Conservation (phyloP, 2,329 filamentous ascomycete species). For the Talaromyces islandicus region DNA sequence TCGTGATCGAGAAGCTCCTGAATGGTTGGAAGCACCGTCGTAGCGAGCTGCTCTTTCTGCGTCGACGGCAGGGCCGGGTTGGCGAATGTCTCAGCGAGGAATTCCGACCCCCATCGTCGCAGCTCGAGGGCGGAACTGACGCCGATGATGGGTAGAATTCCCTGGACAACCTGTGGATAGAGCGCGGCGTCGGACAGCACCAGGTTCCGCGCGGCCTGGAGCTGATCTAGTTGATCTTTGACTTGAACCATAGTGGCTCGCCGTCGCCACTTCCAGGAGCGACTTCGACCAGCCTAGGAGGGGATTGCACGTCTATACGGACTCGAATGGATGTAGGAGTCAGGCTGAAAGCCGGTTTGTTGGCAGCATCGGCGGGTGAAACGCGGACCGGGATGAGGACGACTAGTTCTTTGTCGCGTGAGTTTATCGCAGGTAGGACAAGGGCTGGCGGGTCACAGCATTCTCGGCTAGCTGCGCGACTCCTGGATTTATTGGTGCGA, state of each 20-base stretch:
- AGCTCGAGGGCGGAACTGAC: slow-evolving; percentile 69
- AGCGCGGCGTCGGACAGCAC: slow-evolving; percentile 80
- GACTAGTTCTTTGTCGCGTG: background rate
- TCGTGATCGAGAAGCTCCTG: slow-evolving; percentile 63
- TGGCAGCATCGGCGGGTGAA: background rate
- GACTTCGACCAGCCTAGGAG: background rate
- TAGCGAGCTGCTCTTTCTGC: slow-evolving; percentile 73
- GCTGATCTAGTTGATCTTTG: slow-evolving; percentile 74
- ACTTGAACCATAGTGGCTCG: slow-evolving; percentile 47
- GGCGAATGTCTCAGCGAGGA: slow-evolving; percentile 91
- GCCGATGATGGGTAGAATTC: slow-evolving; percentile 85
- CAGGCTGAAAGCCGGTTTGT: background rate
- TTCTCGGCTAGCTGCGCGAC: background rate
- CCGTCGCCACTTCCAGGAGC: background rate
- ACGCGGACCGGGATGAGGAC: background rate
- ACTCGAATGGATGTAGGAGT: background rate
- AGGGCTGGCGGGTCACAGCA: background rate
- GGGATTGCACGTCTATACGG: background rate
- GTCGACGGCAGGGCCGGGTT: slow-evolving; percentile 73
- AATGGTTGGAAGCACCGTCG: slow-evolving; percentile 72
- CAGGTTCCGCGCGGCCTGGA: slow-evolving; percentile 83
- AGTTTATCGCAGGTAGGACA: background rate
- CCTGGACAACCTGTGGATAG: slow-evolving; percentile 86
- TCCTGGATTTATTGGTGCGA: background rate
- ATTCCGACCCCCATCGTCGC: slow-evolving; percentile 92